A percentile compares a stretch with the other conserved stretches of the same genome.
Conservation (phyloP, 1,284 basidiomycete species). For the Papiliotrema terrestris region DNA sequence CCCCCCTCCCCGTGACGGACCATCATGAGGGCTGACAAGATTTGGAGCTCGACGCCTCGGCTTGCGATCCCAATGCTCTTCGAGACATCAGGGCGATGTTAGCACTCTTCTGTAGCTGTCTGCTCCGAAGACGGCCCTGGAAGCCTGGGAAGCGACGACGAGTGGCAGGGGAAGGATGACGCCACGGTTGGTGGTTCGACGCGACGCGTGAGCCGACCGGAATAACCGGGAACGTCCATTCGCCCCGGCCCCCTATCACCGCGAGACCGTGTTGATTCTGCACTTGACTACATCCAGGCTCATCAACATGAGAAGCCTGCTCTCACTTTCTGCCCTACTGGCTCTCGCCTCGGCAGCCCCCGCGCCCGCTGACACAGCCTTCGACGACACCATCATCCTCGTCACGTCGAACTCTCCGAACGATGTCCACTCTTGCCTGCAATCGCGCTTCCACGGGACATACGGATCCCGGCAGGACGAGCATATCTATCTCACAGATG, state of each 20-base stretch:
- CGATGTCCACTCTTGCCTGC: background rate
- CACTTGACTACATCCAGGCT: background rate
- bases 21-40: too few relatives aligned
- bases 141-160: too few relatives aligned
- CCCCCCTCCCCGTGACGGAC: too few relatives aligned
- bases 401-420: background rate
- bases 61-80: too few relatives aligned
- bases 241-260: background rate
- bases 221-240: too few relatives aligned
- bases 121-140: too few relatives aligned
- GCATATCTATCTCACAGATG: slow-evolving; percentile 20
- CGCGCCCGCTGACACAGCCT: background rate
- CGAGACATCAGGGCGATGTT: too few relatives aligned
- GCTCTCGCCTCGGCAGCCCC: background rate
- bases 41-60: too few relatives aligned
- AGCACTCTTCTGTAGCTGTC: too few relatives aligned
- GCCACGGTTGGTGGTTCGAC: too few relatives aligned
- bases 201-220: too few relatives aligned
- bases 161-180: too few relatives aligned
- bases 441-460: slow-evolving; percentile 21
- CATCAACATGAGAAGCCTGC: background rate
- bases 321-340: background rate
- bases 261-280: background rate
- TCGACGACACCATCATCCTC: background rate
- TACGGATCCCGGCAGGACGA: slow-evolving; percentile 27